Evolutionary conservation across 2,329 filamentous ascomycete species (phyloP), one percentile per base, ranked within the genome.

Genomic region (Pseudogymnoascus sp.): DNA sequence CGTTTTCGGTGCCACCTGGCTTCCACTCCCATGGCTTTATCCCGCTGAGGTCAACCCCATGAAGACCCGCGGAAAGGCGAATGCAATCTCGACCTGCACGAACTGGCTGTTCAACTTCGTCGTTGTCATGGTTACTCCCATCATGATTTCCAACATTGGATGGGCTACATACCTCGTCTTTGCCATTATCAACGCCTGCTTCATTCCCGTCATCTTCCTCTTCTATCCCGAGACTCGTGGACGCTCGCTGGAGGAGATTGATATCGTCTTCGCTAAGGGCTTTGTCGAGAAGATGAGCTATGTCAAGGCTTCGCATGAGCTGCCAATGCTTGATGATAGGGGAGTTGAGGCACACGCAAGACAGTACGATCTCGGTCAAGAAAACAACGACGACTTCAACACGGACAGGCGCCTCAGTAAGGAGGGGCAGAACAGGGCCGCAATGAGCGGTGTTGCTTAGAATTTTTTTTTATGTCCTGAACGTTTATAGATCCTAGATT

Each of bases 221-320:
- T 83, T 84, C 75, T 85, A 82, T 72, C 83, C 84, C 0, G 84
- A 87, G 73, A 86, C 84, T 10, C 80, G 80, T 0, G 82, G 82
- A 68, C 77, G 83, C 35, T 82, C 45, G 45, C 27, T 52, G 13
- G 45, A 52, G 45, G 45, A 52, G 45, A 52, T 52, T 31, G 45
- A 52, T 79, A 2, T 78, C 27, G 18, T 52, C 27, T 52, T 52
- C n/a, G 45, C 45, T 2, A 52, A 52, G 45, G 45, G 45, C 9
- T 52, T 10, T 12, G 18, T 87, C 27, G 84, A 87, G 71, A 83
- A 87, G 69, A 86, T 87, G 81, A 84, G 86, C 67, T 74, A 73
- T 65, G 84, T 86, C 68, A 85, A 39, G 13, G 58, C 45, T 6
- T 52, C 45, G n/a, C 27, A 52, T 18, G 45, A 52, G 27, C 45